A percentile compares a stretch with the other conserved stretches of the same genome.
Conservation (phyloP, 2,329 filamentous ascomycete species). For the Tricladium varicosporioides region DNA sequence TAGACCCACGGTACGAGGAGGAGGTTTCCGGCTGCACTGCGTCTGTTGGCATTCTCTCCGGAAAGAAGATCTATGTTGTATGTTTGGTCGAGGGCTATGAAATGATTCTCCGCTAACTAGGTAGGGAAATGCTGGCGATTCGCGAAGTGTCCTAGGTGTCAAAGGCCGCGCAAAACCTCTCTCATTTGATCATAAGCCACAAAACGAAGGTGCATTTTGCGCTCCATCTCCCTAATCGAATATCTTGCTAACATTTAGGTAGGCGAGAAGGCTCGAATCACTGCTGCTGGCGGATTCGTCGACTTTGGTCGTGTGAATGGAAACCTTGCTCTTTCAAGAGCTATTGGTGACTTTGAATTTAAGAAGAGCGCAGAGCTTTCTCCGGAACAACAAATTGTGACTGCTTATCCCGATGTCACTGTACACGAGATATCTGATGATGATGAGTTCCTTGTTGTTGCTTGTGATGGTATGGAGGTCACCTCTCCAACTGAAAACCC, state of each 20-base stretch:
- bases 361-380: slow-evolving; percentile 97
- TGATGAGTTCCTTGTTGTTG: slow-evolving; percentile 92
- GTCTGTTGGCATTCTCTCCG: slow-evolving; percentile 83
- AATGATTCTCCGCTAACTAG: slow-evolving; percentile 27
- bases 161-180: slow-evolving; percentile 96
- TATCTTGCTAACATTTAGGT: slow-evolving; percentile 29
- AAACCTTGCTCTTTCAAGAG: slow-evolving; percentile 92
- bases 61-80: slow-evolving; percentile 93
- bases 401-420: slow-evolving; percentile 91
- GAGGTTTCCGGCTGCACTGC: slow-evolving; percentile 98
- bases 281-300: slow-evolving; percentile 92
- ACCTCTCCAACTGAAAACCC: slow-evolving; percentile 5
- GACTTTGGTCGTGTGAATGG: slow-evolving; percentile 98
- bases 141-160: slow-evolving; percentile 88
- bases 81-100: slow-evolving; percentile 41
- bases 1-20: slow-evolving; percentile 95
- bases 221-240: not conserved
- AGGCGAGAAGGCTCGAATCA: slow-evolving; percentile 96
- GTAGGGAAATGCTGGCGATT: slow-evolving; percentile 96
- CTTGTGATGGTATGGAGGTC: slow-evolving; percentile 74
- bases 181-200: slow-evolving; percentile 99
- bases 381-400: slow-evolving; percentile 98
- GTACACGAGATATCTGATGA: slow-evolving; percentile 87
- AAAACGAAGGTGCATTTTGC: slow-evolving; percentile 75
- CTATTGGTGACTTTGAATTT: slow-evolving; percentile 99